These are phyloP conservation scores for Penicillium brasilianum DNA, from an alignment of 2,329 filamentous ascomycete species.

Conservation along the genomic window DNA sequence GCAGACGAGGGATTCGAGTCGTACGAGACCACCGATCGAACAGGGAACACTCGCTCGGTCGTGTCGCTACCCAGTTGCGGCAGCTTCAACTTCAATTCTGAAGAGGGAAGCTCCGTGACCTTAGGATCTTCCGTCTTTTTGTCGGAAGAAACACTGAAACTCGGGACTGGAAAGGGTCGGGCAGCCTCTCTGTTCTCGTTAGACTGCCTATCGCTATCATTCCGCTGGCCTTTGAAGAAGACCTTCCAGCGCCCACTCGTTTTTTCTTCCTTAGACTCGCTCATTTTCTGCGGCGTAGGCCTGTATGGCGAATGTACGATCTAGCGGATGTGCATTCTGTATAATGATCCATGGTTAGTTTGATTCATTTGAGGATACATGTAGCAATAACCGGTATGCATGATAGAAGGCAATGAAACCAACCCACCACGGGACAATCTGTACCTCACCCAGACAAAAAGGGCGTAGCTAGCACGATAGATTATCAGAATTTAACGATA, in stretches of 20 bases:
- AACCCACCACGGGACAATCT: neutral
- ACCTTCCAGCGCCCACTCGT: conserved; percentile 23
- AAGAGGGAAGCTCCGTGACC: conserved; percentile 19
- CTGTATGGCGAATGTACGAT: neutral
- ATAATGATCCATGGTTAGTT: neutral
- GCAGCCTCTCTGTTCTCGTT: conserved; percentile 15
- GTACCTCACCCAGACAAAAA: neutral
- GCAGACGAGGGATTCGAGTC: conserved; percentile 54
- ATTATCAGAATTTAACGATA: neutral
- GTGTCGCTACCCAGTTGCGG: conserved; percentile 37
- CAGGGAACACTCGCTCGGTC: conserved; percentile 75
- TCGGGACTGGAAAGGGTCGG: conserved; percentile 23
- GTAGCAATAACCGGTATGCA: neutral
- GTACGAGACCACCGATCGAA: conserved; percentile 75
- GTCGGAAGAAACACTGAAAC: conserved; percentile 28
- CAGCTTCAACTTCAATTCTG: conserved; percentile 25
- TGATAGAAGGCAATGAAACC: neutral
- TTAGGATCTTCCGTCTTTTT: conserved; percentile 24
- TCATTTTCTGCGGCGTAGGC: conserved; percentile 11
- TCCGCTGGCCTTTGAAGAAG: conserved; percentile 16
- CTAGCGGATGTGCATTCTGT: neutral
- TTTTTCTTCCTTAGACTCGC: conserved; percentile 4
- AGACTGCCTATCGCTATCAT: conserved; percentile 13
- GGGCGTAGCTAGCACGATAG: neutral
- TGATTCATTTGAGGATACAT: neutral